phyloP scores from a whole-genome alignment of 306 rosid species.

The Acacia crassicarpa region DNA sequence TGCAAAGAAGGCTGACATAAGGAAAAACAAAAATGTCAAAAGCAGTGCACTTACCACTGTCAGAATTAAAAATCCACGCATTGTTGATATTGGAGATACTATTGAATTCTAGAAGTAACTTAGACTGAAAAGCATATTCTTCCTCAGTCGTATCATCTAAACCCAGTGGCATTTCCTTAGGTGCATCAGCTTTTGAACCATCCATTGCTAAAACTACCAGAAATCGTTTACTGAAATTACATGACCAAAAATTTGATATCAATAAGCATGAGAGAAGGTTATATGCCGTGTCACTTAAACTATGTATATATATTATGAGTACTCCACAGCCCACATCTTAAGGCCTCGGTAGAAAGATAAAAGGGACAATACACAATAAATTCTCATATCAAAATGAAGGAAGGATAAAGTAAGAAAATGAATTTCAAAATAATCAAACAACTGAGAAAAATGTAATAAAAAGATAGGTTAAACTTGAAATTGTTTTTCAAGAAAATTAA shows the following conservation, averaged over 20 bases:
- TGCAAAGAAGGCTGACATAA: neutral
- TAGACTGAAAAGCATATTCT: slow-evolving; percentile 68
- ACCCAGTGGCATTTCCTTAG: slow-evolving; percentile 53
- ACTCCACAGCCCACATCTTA: neutral
- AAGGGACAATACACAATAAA: neutral
- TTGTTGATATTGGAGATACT: slow-evolving; percentile 66
- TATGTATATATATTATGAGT: neutral
- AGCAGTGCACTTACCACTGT: slow-evolving; percentile 37
- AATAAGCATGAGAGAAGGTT: neutral
- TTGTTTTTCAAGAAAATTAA: neutral
- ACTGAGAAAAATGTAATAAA: neutral
- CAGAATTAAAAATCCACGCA: slow-evolving; percentile 76
- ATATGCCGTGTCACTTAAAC: neutral
- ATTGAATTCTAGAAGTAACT: slow-evolving; percentile 65
- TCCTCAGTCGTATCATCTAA: slow-evolving; percentile 59
- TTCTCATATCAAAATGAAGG: neutral
- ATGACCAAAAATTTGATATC: neutral
- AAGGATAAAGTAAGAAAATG: neutral
- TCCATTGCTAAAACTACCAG: slow-evolving; percentile 53
- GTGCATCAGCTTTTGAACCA: slow-evolving; percentile 33
- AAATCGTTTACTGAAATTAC: slow-evolving; percentile 36
- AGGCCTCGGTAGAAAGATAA: neutral
- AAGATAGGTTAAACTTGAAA: neutral
- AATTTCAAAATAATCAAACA: neutral
- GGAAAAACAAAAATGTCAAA: neutral